Percentiles rank a stretch among this genome's conserved stretches.
These are phyloP conservation scores for Debaryomyces robertsiae DNA, from an alignment of 1,139 yeast genomes.

Conservation along the genomic window DNA sequence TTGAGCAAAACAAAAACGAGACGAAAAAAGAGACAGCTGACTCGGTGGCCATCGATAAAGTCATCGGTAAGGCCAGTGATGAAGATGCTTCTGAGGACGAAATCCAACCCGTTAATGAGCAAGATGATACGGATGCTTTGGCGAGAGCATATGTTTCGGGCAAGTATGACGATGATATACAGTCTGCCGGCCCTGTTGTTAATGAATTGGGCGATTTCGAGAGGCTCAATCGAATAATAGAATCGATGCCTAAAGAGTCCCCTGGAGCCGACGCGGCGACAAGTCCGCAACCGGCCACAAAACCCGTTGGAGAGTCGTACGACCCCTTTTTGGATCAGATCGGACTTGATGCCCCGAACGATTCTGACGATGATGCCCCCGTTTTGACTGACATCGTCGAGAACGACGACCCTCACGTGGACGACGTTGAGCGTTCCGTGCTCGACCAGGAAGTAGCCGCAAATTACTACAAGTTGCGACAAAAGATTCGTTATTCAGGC, in stretches of 20 bases:
- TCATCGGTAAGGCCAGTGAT: conserved; percentile 22
- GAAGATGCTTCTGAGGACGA: conserved; percentile 39
- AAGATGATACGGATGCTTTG: conserved; percentile 55
- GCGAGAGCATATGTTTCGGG: conserved; percentile 63
- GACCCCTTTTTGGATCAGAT: conserved; percentile 25
- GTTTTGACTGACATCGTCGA: conserved; percentile 45
- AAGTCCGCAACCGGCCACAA: conserved; percentile 24
- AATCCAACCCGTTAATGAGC: conserved; percentile 40
- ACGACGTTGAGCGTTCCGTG: conserved; percentile 32
- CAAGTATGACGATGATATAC: conserved; percentile 61
- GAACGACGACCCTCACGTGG: conserved; percentile 24
- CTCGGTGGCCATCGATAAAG: conserved; percentile 18
- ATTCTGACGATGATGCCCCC: conserved; percentile 32
- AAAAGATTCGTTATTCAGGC: conserved; percentile 45
- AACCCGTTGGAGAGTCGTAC: conserved; percentile 12
- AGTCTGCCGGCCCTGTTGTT: conserved; percentile 58
- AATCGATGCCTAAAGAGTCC: conserved; percentile 27
- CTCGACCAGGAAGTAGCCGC: conserved; percentile 49
- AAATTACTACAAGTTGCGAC: conserved; percentile 61
- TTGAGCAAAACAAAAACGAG: conserved; percentile 1
- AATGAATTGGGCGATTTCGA: conserved; percentile 59
- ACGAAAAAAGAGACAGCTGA: background rate
- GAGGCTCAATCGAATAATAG: conserved; percentile 50
- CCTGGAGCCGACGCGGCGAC: conserved; percentile 6
- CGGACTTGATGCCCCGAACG: conserved; percentile 13